Base-by-base conservation (phyloP, 129 eudicot genomes). In the Flaveria trinervia region DNA sequence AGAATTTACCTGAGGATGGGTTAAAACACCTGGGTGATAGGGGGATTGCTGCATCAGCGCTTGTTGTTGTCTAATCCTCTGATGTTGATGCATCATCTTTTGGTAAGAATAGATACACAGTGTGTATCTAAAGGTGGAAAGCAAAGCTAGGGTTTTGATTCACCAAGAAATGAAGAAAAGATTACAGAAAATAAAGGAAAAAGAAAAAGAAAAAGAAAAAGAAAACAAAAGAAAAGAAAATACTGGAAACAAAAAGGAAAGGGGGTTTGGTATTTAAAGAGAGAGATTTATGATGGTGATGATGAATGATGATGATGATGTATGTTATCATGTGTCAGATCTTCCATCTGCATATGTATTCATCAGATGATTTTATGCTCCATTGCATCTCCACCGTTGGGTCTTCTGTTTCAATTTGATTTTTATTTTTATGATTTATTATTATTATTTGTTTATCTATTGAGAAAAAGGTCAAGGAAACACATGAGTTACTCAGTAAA, bases 11-110 rank as follows among this genome's bases (percentile, higher is more conserved):
- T 87, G 91, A 18, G 88, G 89, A 79, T 85, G 81, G 39, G 88
- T 85, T 55, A 84, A 60, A 41, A 93, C 92, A 70, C 89, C 98
- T 48, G 98, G 96, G 71, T 93, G 98, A 73, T 90, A 93, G 65
- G 90, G 83, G 52, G 89, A 76, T 82, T 87, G 92, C 68, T 87
- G 92, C 87, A 87, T 87, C 79, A 87, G 45, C 2, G 88, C 86
- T 79, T 87, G 91, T 76, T 87, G 91, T 18, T 87, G 91, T 77
- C 82, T 73, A 79, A 83, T 68, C 81, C 86, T 87, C 74, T 86
- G 83, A n/a, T 83, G 87, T 56, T 80, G 84, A 9, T 87, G 92
- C 81, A 83, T 77, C 90, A 86, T 86, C 26, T 69, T 79, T 76
- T 9, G 14, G 44, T 39, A 23, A 22, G 52, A 17, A 17, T 68